Evolutionary conservation across 345 rosid genomes (phyloP).

Genomic region (Syzygium jambos): DNA sequence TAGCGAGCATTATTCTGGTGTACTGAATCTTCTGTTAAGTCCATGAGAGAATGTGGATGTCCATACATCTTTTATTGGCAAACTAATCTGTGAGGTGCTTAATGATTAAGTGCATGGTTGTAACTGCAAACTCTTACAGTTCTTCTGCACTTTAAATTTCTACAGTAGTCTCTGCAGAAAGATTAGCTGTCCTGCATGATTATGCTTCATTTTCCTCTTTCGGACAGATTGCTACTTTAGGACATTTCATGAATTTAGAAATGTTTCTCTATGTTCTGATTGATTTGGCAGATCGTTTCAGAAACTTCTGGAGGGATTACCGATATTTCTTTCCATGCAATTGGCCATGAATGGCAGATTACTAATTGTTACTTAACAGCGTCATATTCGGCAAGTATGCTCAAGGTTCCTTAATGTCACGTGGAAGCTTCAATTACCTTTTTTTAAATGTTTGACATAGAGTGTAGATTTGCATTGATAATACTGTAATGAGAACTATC

Average conservation of each 20-base stretch:
- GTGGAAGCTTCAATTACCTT: not conserved
- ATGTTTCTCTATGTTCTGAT: not conserved
- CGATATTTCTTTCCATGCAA: constrained; percentile 77
- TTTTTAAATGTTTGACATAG: not conserved
- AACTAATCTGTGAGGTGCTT: not conserved
- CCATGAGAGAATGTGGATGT: not conserved
- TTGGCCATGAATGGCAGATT: constrained; percentile 94
- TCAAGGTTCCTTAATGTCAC: not conserved
- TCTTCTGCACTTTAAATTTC: not conserved
- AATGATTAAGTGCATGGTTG: not conserved
- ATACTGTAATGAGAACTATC: not conserved
- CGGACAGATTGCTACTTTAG: not conserved
- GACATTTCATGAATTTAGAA: not conserved
- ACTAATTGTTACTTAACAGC: constrained; percentile 88
- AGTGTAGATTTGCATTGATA: not conserved
- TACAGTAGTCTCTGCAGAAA: not conserved
- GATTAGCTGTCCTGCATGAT: not conserved
- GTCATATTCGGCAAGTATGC: constrained; percentile 77
- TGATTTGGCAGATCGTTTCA: constrained; percentile 28
- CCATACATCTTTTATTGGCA: not conserved
- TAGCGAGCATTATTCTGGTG: not conserved
- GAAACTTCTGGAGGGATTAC: constrained; percentile 95
- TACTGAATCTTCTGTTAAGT: not conserved
- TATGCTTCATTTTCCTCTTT: not conserved
- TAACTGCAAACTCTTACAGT: not conserved